Evolutionary conservation across 306 rosid genomes (phyloP).

Genomic region (Chamaecrista fasciculata): DNA sequence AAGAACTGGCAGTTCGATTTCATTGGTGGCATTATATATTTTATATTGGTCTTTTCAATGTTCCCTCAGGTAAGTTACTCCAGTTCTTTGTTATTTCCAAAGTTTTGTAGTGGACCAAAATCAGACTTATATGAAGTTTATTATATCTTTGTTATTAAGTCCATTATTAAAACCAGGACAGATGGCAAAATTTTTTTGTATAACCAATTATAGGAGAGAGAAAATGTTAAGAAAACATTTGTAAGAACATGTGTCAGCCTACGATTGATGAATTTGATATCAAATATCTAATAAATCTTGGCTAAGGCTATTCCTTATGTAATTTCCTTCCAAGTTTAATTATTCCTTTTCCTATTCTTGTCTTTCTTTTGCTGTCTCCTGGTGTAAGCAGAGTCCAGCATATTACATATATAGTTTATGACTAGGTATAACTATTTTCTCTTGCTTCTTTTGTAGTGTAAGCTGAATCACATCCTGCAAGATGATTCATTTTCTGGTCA

Average conservation of each 20-base stretch:
- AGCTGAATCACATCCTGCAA: conserved; percentile 87
- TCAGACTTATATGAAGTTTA: no score
- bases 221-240: no score
- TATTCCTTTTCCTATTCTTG: neutral
- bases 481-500: conserved; percentile 83
- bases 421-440: conserved; percentile 31
- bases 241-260: no score
- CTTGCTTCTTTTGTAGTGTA: conserved; percentile 61
- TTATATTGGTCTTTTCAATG: conserved; percentile 83
- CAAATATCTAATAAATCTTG: no score
- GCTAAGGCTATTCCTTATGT: no score
- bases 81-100: conserved; percentile 16
- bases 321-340: neutral
- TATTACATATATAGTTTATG: conserved; percentile 9
- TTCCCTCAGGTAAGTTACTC: conserved; percentile 81
- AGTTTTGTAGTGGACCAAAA: neutral
- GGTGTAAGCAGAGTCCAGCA: conserved; percentile 14
- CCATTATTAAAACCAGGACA: no score
- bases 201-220: no score
- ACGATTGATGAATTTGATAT: no score
- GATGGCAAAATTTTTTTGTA: no score
- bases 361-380: conserved; percentile 15
- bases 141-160: no score
- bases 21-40: conserved; percentile 98
- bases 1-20: conserved; percentile 99